A percentile compares a stretch with the other conserved stretches of the same genome.
Evolutionary conservation across 202 grass and related monocot species (phyloP).

Genomic region (Setaria italica): DNA sequence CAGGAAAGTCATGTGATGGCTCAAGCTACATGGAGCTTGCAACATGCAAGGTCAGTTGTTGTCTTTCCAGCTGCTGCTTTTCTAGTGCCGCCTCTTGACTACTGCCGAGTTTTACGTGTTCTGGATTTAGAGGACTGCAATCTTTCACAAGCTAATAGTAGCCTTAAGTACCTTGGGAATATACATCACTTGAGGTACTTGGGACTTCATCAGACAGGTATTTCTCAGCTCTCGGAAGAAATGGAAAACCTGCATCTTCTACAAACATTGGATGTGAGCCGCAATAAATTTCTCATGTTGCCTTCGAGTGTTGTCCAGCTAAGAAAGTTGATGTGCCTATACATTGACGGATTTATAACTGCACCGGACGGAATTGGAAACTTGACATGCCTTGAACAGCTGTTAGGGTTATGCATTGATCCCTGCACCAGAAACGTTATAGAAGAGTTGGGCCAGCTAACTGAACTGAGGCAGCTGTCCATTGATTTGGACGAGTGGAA

Average conservation of each 20-base stretch:
- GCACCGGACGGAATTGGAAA: background rate
- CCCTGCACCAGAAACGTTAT: background rate
- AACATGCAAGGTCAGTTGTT: constrained; percentile 6
- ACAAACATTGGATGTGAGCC: background rate
- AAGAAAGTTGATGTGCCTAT: background rate
- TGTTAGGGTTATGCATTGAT: background rate
- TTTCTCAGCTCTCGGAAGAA: background rate
- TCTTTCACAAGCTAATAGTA: background rate
- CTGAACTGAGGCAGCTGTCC: background rate
- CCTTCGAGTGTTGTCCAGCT: background rate
- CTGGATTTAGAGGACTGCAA: background rate
- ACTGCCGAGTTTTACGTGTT: background rate
- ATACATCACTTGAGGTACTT: background rate
- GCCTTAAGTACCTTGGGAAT: background rate
- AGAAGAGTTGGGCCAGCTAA: background rate
- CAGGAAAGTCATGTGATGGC: too few relatives aligned
- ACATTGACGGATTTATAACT: accelerated
- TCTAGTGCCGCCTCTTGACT: background rate
- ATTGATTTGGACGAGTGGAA: background rate
- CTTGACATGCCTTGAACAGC: background rate
- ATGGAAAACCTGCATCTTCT: background rate
- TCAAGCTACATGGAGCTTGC: background rate
- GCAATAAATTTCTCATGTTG: background rate
- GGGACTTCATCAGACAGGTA: background rate
- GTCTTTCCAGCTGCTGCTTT: background rate